Percentiles rank a stretch among this genome's conserved stretches.
Evolutionary conservation across 225 moss, liverwort and hornwort genomes (phyloP).

Genomic region (Anthoceros angustus): DNA sequence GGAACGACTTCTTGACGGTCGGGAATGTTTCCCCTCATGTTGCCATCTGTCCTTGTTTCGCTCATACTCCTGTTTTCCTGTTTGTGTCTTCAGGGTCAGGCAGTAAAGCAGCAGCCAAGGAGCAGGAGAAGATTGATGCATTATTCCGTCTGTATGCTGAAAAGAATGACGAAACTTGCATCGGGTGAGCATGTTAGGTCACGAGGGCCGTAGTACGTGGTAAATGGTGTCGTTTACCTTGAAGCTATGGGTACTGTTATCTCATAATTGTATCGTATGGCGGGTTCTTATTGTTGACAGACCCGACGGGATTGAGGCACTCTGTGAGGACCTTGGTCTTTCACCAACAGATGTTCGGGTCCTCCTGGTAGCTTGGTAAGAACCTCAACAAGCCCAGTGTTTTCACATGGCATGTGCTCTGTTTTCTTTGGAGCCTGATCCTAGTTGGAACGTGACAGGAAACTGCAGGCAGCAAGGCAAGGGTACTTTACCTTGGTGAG

Average conservation of each 20-base stretch:
- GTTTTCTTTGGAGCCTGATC: neutral
- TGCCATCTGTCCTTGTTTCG: neutral
- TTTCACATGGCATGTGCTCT: neutral
- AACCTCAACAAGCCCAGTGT: neutral
- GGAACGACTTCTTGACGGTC: no score
- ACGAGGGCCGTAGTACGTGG: neutral
- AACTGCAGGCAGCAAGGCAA: slow-evolving; percentile 88
- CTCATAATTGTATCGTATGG: neutral
- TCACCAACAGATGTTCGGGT: slow-evolving; percentile 74
- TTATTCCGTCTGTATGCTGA: slow-evolving; percentile 84
- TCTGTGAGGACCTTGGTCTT: slow-evolving; percentile 77
- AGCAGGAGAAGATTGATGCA: slow-evolving; percentile 82
- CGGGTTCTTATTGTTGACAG: slow-evolving; percentile 22
- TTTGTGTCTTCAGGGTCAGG: slow-evolving; percentile 25
- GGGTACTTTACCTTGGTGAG: slow-evolving; percentile 97
- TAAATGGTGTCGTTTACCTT: neutral
- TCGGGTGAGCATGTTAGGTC: slow-evolving; percentile 45
- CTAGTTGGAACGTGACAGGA: slow-evolving; percentile 38
- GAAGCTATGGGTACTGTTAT: neutral
- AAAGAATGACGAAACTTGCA: slow-evolving; percentile 56
- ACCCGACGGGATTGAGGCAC: slow-evolving; percentile 82
- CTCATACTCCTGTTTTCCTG: neutral
- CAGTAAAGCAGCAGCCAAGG: slow-evolving; percentile 76
- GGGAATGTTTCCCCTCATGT: no score
- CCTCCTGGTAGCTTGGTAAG: slow-evolving; percentile 84